Evolutionary conservation across 352 stramenopile species (phyloP).

Genomic region (Globisporangium emineosum): DNA sequence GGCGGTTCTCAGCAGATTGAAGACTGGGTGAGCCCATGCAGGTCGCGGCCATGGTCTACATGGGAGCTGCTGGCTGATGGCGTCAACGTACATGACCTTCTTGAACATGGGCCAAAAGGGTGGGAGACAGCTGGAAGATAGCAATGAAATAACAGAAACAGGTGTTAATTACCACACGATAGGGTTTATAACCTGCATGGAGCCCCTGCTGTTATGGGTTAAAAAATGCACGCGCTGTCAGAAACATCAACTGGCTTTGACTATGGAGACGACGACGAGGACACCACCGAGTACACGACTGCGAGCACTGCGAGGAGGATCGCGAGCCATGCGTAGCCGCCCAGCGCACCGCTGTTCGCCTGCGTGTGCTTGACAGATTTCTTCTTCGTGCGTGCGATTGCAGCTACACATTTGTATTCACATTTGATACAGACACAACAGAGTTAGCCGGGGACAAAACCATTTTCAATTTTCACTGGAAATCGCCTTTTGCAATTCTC

Average conservation of each 20-base stretch:
- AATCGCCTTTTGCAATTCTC: not conserved
- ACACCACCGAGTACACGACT: constrained; percentile 16
- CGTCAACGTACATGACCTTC: too few relatives aligned
- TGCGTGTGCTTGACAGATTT: constrained; percentile 43
- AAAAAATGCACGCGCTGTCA: too few relatives aligned
- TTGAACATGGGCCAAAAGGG: too few relatives aligned
- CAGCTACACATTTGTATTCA: constrained; percentile 35
- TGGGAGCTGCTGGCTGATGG: too few relatives aligned
- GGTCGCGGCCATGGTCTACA: too few relatives aligned
- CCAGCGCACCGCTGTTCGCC: constrained; percentile 21
- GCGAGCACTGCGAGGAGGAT: constrained; percentile 41
- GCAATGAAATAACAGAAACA: too few relatives aligned
- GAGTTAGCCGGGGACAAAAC: not conserved
- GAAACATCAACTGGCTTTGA: too few relatives aligned
- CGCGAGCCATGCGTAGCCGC: constrained; percentile 35
- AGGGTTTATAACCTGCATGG: too few relatives aligned
- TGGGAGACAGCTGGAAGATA: too few relatives aligned
- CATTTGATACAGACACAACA: not conserved
- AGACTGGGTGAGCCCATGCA: not conserved
- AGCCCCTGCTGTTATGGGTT: too few relatives aligned
- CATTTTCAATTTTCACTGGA: not conserved
- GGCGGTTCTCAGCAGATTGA: not conserved
- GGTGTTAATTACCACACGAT: too few relatives aligned
- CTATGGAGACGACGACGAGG: not conserved
- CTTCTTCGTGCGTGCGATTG: constrained; percentile 71